Base-by-base conservation (phyloP, 1,139 yeast genomes). In the Zygotorulaspora mrakii region DNA sequence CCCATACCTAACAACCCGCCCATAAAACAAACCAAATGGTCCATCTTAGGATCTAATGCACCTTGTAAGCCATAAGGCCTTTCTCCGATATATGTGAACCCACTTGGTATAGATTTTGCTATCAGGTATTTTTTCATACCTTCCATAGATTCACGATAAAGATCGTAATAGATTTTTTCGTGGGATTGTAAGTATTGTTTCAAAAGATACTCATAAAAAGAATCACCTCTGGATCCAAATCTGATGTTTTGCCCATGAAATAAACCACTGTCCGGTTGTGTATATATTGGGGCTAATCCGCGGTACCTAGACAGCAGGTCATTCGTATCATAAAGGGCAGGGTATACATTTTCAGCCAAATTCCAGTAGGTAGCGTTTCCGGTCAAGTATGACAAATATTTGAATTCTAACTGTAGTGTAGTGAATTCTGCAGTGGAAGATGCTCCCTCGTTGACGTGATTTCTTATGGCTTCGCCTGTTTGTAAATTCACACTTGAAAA, bases 1-100 rank as follows among this genome's bases (percentile, higher is more conserved):
- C 96, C 96, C 38, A 88, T 67, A 0, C 96, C 95, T 48, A 88
- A 74, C 53, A 85, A 73, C 0, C 96, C 96, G 41, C 96, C 96
- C 57, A 86, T 79, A 66, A 87, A 88, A 62, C 97, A 89, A 16
- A 87, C 96, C 49, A 87, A 69, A 64, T 89, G 96, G 59, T 89
- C 97, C 96, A 89, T 87, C 61, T 87, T 88, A 13, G 79, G 68
- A n/a, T 82, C 76, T 5, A 82, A 63, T 1, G 68, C 66, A 0
- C 81, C 80, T 10, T 62, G 65, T 13, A 86, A 57, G 6, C 96
- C 96, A 23, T 64, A 53, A 17, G 82, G 86, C 38, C 78, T 71
- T 62, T 89, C 97, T 9, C 95, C 96, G 46, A 89, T 71, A 57
- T 71, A 89, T 0, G 82, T 73, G 30, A 83, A 68, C 2, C 74